phyloP scores from a whole-genome alignment of 2,329 filamentous ascomycete species.

The Chaetomium sp. region DNA sequence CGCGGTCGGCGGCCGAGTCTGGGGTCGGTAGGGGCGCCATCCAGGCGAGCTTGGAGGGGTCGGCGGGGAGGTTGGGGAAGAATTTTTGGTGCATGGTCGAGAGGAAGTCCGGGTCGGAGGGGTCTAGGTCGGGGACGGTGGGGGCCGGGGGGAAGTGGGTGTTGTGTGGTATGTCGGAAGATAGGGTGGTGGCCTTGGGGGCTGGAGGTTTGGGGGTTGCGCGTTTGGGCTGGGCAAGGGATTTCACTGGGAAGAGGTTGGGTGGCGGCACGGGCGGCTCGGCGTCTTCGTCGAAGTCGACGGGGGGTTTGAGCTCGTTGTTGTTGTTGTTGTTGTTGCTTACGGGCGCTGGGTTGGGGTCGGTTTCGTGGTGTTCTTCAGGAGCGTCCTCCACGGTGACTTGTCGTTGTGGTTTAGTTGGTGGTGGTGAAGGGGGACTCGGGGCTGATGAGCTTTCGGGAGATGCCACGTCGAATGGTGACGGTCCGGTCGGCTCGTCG shows the following conservation, averaged over 20 bases:
- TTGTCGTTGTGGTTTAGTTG: constrained; percentile 38
- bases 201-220: constrained; percentile 8
- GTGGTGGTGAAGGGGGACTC: constrained; percentile 19
- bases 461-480: constrained; percentile 46
- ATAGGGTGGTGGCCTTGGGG: constrained; percentile 30
- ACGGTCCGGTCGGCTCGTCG: constrained; percentile 62
- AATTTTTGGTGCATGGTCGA: constrained; percentile 85
- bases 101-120: constrained; percentile 80
- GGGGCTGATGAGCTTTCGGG: constrained; percentile 11
- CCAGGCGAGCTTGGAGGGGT: constrained; percentile 86
- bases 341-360: constrained; percentile 27
- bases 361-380: constrained; percentile 23
- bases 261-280: constrained; percentile 46
- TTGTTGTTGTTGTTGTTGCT: neutral
- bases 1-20: constrained; percentile 64
- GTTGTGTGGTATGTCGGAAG: constrained; percentile 43
- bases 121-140: constrained; percentile 73
- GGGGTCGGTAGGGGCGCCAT: constrained; percentile 73
- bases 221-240: constrained; percentile 13
- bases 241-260: constrained; percentile 45
- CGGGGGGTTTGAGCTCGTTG: constrained; percentile 38
- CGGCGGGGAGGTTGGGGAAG: constrained; percentile 83
- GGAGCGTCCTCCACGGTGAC: constrained; percentile 43
- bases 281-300: constrained; percentile 48
- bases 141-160: constrained; percentile 65